These are phyloP conservation scores for Xanthoconium purpureum DNA, from an alignment of 768 basidiomycete genomes.

Conservation along the genomic window DNA sequence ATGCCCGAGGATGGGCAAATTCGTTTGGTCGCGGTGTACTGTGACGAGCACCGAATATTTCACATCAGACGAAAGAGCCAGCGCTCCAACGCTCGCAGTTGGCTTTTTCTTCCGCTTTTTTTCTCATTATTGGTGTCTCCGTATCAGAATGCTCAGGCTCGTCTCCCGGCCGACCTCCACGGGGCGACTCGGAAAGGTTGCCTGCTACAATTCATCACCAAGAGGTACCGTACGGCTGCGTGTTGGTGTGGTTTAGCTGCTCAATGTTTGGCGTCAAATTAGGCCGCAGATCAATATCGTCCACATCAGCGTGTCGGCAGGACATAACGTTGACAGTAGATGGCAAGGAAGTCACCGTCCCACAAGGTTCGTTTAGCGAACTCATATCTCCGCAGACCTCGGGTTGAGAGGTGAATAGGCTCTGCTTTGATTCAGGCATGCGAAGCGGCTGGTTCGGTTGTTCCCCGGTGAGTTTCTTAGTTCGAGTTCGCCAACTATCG, in stretches of 20 bases:
- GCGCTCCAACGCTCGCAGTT: slow-evolving; percentile 14
- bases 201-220: slow-evolving; percentile 38
- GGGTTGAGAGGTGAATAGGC: slow-evolving; percentile 43
- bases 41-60: slow-evolving; percentile 40
- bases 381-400: neutral
- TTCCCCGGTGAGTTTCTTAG: slow-evolving; percentile 59
- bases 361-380: slow-evolving; percentile 68
- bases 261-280: slow-evolving; percentile 3
- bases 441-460: slow-evolving; percentile 79
- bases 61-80: slow-evolving; percentile 14
- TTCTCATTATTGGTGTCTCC: slow-evolving; percentile 16
- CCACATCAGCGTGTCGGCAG: slow-evolving; percentile 62
- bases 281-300: slow-evolving; percentile 64
- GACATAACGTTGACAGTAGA: slow-evolving; percentile 93
- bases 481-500: neutral
- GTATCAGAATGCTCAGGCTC: slow-evolving; percentile 58
- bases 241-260: neutral
- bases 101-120: slow-evolving; percentile 21
- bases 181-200: slow-evolving; percentile 68
- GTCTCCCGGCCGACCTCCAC: slow-evolving; percentile 65
- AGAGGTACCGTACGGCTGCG: slow-evolving; percentile 25
- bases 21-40: slow-evolving; percentile 36
- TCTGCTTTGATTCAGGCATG: slow-evolving; percentile 97
- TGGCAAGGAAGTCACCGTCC: slow-evolving; percentile 96
- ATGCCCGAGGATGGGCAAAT: slow-evolving; percentile 7